Base-by-base conservation (phyloP, 2,329 filamentous ascomycete genomes). In the Rhinocladiella similis region DNA sequence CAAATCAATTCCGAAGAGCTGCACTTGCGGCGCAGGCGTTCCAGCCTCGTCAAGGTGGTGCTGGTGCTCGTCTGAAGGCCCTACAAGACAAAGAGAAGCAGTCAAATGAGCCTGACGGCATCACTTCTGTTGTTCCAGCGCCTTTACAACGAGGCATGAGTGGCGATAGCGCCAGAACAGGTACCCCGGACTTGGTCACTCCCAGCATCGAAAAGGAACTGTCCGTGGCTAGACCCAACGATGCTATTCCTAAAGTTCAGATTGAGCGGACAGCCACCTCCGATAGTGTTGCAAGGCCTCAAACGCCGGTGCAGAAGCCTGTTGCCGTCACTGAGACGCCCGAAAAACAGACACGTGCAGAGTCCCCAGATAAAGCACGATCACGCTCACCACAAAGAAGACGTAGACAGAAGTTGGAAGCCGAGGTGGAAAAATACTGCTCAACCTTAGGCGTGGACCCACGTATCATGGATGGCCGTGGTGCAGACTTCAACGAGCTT, bases 31-130 rank as follows among this genome's bases (percentile, higher is more conserved):
- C 86, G 10, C 81, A 75, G 53, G 82, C 83, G 16, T 97, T 97
- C 75, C 95, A 93, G 68, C 93, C 93, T 18, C 85, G 93, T 56
- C 86, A 87, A 33, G 93, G 93, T 55, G 93, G 92, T 62, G 92
- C 91, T 19, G 91, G 86, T 50, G 91, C 95, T 60, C 87, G 89
- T 50, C 76, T 96, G 51, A 80, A 88, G 53, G 83, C 86, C 50
- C 78, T 81, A 59, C 76, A 80, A 35, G 81, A 84, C 53, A 78
- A 80, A 33, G 81, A 84, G 54, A 78, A 76, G 61, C 71, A 73
- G n/a, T 75, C 74, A 2, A 83, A 88, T 20, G 91, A 88, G 4
- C 89, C 91, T 5, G 92, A 97, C 74, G 93, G 92, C 2, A 96
- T 97, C 62, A 96, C 88, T 12, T 84, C 87, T 38, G 92, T 97